Conservation (phyloP, 192 early-diverging fungal genomes). For the Mortierella claussenii region DNA sequence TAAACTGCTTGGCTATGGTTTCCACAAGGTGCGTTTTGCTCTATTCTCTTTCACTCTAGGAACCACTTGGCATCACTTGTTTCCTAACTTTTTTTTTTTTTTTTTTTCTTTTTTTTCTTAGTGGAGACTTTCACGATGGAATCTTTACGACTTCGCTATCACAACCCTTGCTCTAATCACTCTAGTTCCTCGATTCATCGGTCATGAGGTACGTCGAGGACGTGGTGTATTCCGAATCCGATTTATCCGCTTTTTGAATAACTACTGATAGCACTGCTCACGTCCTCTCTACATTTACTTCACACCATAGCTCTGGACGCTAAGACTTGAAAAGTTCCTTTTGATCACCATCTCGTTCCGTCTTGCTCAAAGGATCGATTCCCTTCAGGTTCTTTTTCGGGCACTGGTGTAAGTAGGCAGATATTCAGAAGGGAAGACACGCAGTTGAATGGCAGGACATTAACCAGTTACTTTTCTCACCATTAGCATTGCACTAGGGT, state of each 20-base stretch:
- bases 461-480: constrained; percentile 31
- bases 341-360: constrained; percentile 50
- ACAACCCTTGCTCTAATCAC: constrained; percentile 36
- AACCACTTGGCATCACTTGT: too few relatives aligned
- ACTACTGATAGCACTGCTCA: too few relatives aligned
- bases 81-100: neutral
- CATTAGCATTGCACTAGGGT: constrained; percentile 44
- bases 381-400: constrained; percentile 40
- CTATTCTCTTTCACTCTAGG: too few relatives aligned
- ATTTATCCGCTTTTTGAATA: too few relatives aligned
- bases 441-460: too few relatives aligned
- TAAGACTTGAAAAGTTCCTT: constrained; percentile 37
- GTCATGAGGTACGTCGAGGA: constrained; percentile 38
- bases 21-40: constrained; percentile 26
- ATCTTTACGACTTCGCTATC: constrained; percentile 34
- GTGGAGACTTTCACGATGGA: constrained; percentile 48
- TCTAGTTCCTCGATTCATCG: constrained; percentile 41
- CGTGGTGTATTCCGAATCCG: too few relatives aligned
- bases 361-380: constrained; percentile 46
- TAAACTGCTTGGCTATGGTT: constrained; percentile 38
- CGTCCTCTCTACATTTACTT: too few relatives aligned
- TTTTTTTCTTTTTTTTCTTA: neutral
- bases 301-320: constrained; percentile 48
- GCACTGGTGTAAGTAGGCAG: constrained; percentile 42
- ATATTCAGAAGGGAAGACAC: too few relatives aligned